Percentiles rank a stretch among this genome's conserved stretches.
Conservation (phyloP, 352 stramenopile genomes). For the Discostella stelligera region DNA sequence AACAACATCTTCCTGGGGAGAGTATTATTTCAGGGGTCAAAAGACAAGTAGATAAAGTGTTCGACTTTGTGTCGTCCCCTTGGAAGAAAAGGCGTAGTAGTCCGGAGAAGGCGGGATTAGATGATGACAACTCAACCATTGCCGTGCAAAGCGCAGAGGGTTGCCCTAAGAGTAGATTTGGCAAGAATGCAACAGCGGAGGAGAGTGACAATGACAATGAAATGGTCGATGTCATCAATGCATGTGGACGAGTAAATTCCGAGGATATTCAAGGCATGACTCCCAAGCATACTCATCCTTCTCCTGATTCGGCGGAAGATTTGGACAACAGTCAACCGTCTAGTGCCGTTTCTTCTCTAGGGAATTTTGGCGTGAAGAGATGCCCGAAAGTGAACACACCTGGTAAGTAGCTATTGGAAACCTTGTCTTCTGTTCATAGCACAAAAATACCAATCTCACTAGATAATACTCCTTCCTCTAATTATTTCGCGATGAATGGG, state of each 20-base stretch:
- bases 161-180: neutral
- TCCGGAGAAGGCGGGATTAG: neutral
- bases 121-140: neutral
- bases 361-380: constrained; percentile 7
- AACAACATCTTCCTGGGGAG: neutral
- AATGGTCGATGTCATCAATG: neutral
- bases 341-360: neutral
- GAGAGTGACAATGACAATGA: neutral
- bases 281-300: neutral
- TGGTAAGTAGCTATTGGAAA: neutral
- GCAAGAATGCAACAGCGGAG: neutral
- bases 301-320: neutral
- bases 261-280: neutral
- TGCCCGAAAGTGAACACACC: neutral
- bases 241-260: neutral
- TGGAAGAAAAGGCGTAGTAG: neutral
- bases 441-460: neutral
- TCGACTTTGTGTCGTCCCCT: neutral
- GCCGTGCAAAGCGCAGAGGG: neutral
- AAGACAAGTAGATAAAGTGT: neutral
- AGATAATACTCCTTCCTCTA: neutral
- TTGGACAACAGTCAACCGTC: neutral
- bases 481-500: neutral
- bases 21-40: neutral
- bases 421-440: neutral